Conservation (phyloP, 345 rosid genomes). For the Murraya paniculata region DNA sequence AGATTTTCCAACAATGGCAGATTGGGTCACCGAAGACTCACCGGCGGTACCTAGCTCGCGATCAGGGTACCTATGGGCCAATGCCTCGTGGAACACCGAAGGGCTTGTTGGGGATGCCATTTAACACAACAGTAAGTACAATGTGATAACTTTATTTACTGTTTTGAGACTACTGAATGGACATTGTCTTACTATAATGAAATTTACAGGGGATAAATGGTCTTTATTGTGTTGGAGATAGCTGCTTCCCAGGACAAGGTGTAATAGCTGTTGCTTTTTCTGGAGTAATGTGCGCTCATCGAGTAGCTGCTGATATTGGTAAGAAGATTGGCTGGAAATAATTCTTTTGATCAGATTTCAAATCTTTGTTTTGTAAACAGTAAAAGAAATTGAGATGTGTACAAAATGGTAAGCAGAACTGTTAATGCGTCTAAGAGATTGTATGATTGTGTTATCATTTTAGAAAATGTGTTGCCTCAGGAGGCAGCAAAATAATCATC, state of each 20-base stretch:
- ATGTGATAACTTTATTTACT: neutral
- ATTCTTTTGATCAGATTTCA: slow-evolving; percentile 1
- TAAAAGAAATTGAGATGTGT: neutral
- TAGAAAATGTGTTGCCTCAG: neutral
- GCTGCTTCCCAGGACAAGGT: slow-evolving; percentile 99
- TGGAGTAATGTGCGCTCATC: slow-evolving; percentile 94
- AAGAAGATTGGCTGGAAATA: slow-evolving; percentile 19
- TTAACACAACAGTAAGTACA: slow-evolving; percentile 77
- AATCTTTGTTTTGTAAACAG: slow-evolving; percentile 4
- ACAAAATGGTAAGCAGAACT: neutral
- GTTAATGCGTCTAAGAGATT: neutral
- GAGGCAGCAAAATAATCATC: neutral
- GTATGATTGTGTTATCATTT: neutral
- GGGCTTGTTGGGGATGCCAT: slow-evolving; percentile 96
- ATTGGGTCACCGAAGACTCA: slow-evolving; percentile 94
- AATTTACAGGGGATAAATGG: slow-evolving; percentile 63
- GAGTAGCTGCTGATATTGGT: slow-evolving; percentile 98
- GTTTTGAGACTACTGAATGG: slow-evolving; percentile 6
- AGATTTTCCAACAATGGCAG: slow-evolving; percentile 29
- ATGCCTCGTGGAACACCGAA: slow-evolving; percentile 82
- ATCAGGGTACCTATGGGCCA: slow-evolving; percentile 90
- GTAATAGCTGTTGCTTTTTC: slow-evolving; percentile 97
- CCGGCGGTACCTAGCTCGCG: slow-evolving; percentile 78
- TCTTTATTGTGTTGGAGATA: slow-evolving; percentile 93
- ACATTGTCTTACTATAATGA: slow-evolving; percentile 14